Conservation (phyloP, 2,329 filamentous ascomycete genomes). For the Beauveria varroae region DNA sequence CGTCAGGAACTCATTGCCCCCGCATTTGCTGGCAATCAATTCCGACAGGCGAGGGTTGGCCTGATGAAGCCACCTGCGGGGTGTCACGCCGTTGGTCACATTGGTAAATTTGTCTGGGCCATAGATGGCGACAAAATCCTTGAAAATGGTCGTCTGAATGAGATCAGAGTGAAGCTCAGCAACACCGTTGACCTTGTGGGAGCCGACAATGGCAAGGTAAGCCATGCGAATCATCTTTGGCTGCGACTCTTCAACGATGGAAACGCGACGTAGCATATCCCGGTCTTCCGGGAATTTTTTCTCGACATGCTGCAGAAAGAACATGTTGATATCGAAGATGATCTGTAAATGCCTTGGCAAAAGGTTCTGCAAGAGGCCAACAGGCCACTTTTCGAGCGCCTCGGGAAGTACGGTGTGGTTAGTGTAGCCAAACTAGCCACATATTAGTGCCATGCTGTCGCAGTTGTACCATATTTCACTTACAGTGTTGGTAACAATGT, state of each 20-base stretch:
- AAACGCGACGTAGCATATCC: constrained; percentile 79
- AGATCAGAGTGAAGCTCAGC: constrained; percentile 96
- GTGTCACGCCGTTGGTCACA: constrained; percentile 96
- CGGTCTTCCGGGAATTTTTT: constrained; percentile 83
- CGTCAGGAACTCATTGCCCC: constrained; percentile 77
- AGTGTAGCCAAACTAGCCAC: constrained; percentile 74
- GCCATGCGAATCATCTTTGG: constrained; percentile 99
- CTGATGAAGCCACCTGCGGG: constrained; percentile 92
- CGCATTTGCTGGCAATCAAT: constrained; percentile 83
- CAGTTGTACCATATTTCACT: constrained; percentile 22
- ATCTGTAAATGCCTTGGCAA: constrained; percentile 92
- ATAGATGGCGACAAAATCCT: constrained; percentile 93
- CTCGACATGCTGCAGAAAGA: constrained; percentile 87
- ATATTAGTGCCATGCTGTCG: not conserved
- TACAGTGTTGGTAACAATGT: constrained; percentile 62
- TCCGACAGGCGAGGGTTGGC: constrained; percentile 90
- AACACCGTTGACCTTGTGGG: constrained; percentile 98
- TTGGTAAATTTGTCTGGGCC: constrained; percentile 98
- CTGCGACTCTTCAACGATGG: constrained; percentile 93
- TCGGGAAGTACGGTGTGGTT: constrained; percentile 98
- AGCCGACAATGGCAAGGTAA: constrained; percentile 87
- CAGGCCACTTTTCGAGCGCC: constrained; percentile 96
- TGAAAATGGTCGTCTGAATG: constrained; percentile 99
- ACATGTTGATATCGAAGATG: constrained; percentile 96
- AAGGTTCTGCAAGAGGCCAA: constrained; percentile 83